Percentiles rank a stretch among this genome's conserved stretches.
These are phyloP conservation scores for Capsicum baccatum DNA, from an alignment of 257 asterid species.

Conservation along the genomic window DNA sequence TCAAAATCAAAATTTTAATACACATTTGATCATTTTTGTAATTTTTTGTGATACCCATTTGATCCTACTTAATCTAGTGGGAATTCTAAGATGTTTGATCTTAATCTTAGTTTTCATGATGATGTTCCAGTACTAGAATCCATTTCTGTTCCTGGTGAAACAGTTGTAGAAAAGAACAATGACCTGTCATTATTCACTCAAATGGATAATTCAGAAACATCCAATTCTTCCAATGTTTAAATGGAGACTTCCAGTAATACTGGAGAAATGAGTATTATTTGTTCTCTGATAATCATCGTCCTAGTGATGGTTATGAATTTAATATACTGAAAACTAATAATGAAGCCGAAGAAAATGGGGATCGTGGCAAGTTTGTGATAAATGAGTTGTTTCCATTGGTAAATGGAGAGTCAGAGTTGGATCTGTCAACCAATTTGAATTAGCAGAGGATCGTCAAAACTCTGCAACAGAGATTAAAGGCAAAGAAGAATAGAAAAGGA, in stretches of 20 bases:
- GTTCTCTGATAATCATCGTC: no score
- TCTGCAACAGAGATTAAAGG: constrained; percentile 54
- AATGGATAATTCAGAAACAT: constrained; percentile 61
- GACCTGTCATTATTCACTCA: not conserved
- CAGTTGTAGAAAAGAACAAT: constrained; percentile 36
- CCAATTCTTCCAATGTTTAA: constrained; percentile 70
- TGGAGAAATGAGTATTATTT: constrained; percentile 29
- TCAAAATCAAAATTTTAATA: not conserved
- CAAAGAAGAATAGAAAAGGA: constrained; percentile 92
- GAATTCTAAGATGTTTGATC: constrained; percentile 50
- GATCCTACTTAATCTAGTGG: not conserved
- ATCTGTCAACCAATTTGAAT: constrained; percentile 48
- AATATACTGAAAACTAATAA: constrained; percentile 41
- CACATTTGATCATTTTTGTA: not conserved
- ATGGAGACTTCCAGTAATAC: constrained; percentile 72
- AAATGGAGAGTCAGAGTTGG: constrained; percentile 42
- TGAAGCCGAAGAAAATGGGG: constrained; percentile 45
- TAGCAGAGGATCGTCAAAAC: constrained; percentile 49
- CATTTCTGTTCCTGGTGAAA: not conserved
- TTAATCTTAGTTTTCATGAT: constrained; percentile 55
- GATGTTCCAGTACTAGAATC: constrained; percentile 43
- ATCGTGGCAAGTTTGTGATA: constrained; percentile 39
- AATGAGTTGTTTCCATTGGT: constrained; percentile 66
- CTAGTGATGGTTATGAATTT: constrained; percentile 42
- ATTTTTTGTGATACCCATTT: not conserved